These are phyloP conservation scores for Acer yangbiense DNA, from an alignment of 345 rosid genomes.

Conservation along the genomic window DNA sequence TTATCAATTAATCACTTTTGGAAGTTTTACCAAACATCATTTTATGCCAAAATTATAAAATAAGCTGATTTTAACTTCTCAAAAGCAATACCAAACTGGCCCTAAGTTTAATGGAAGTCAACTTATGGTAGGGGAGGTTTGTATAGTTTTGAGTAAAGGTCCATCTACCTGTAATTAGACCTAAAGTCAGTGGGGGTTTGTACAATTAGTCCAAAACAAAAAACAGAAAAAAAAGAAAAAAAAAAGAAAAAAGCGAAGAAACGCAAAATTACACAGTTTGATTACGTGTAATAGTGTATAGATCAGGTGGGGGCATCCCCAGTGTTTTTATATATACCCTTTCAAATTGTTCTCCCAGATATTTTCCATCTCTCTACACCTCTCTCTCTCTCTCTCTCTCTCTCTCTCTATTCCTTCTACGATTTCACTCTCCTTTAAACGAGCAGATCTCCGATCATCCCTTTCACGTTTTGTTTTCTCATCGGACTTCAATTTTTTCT, in stretches of 20 bases:
- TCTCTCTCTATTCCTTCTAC: not conserved
- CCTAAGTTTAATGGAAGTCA: too few relatives aligned
- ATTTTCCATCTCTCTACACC: constrained; percentile 9
- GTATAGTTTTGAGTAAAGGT: too few relatives aligned
- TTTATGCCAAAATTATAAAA: too few relatives aligned
- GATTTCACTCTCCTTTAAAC: not conserved
- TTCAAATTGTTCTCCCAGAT: constrained; percentile 22
- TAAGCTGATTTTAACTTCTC: too few relatives aligned
- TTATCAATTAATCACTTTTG: too few relatives aligned
- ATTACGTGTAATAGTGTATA: constrained; percentile 17
- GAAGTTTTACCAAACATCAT: too few relatives aligned
- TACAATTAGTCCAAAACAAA: too few relatives aligned
- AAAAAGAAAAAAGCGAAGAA: not conserved
- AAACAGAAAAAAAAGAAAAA: not conserved
- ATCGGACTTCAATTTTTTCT: not conserved
- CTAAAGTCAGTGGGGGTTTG: too few relatives aligned
- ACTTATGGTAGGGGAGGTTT: too few relatives aligned
- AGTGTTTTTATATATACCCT: constrained; percentile 15
- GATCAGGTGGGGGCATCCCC: constrained; percentile 47
- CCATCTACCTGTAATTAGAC: too few relatives aligned
- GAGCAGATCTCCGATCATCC: constrained; percentile 16
- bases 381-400: not conserved
- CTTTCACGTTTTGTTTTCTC: not conserved
- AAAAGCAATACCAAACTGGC: too few relatives aligned
- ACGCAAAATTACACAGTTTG: not conserved